Evolutionary conservation across 495 filamentous ascomycete species (phyloP).

Genomic region (Oidiodendron maius): DNA sequence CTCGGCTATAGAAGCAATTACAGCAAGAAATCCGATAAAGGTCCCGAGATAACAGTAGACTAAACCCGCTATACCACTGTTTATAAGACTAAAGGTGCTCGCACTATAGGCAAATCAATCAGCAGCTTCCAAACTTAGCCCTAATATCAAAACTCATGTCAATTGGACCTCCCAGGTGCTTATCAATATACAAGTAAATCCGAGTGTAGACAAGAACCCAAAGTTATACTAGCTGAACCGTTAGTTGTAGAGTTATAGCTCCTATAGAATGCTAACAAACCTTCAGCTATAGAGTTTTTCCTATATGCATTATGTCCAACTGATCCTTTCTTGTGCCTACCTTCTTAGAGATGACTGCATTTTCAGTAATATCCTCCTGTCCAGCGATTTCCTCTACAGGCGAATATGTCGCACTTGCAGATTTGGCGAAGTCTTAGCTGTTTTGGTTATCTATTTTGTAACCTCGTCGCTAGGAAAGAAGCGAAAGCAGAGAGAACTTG

Average conservation of each 20-base stretch:
- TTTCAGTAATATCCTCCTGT: too few species aligned
- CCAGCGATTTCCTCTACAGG: too few species aligned
- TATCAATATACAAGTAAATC: conserved; percentile 21
- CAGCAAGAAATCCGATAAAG: conserved; percentile 23
- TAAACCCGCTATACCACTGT: conserved; percentile 28
- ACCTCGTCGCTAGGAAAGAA: too few species aligned
- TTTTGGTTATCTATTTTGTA: too few species aligned
- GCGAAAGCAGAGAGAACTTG: too few species aligned
- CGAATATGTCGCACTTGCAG: too few species aligned
- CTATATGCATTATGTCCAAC: conserved; percentile 6
- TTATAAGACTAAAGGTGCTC: conserved; percentile 21
- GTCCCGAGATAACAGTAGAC: conserved; percentile 27
- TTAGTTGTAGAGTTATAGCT: not conserved
- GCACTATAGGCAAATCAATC: conserved; percentile 5
- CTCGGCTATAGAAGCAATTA: conserved; percentile 25
- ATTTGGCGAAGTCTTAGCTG: too few species aligned
- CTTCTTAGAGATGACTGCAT: conserved; percentile 3
- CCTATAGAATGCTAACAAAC: not conserved
- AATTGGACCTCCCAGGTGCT: conserved; percentile 17
- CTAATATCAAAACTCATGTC: conserved; percentile 12
- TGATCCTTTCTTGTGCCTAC: conserved; percentile 4
- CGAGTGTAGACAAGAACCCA: conserved; percentile 16
- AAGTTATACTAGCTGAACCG: conserved; percentile 12
- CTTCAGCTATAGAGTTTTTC: conserved; percentile 4
- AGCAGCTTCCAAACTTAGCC: not conserved